Percentiles rank a stretch among this genome's conserved stretches.
phyloP scores from a whole-genome alignment of 441 rosid genomes.

The Manihot esculenta region DNA sequence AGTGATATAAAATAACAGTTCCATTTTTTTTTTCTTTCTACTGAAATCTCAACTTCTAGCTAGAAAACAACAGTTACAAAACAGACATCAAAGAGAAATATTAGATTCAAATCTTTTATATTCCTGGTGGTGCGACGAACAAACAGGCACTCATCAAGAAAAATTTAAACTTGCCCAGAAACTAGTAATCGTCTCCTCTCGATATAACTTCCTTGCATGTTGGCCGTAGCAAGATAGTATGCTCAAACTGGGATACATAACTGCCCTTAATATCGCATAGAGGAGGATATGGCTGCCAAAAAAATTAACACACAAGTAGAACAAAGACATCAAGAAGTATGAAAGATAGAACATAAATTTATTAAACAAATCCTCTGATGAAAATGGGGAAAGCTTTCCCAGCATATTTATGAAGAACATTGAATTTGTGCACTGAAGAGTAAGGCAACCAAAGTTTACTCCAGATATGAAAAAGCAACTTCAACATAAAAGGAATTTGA shows the following conservation, averaged over 20 bases:
- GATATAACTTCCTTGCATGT: slow-evolving; percentile 98
- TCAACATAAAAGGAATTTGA: neutral
- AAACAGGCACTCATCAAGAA: neutral
- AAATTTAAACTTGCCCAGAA: neutral
- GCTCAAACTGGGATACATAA: slow-evolving; percentile 93
- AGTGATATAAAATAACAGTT: too few species aligned
- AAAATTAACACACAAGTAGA: neutral
- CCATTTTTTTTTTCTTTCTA: too few species aligned
- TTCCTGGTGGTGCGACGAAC: neutral
- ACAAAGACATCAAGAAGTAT: too few species aligned
- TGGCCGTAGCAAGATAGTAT: slow-evolving; percentile 87
- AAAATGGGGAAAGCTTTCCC: too few species aligned
- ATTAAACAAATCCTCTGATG: too few species aligned
- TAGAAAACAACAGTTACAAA: slow-evolving; percentile 3
- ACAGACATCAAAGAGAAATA: neutral
- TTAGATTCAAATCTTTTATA: neutral
- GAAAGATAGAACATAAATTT: too few species aligned
- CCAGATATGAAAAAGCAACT: neutral
- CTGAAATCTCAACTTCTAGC: too few species aligned
- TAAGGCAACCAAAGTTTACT: too few species aligned
- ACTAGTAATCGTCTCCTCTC: slow-evolving; percentile 77
- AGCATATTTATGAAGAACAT: too few species aligned
- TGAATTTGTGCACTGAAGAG: too few species aligned
- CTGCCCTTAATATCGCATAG: slow-evolving; percentile 88
- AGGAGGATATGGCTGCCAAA: slow-evolving; percentile 84